Evolutionary conservation across 352 stramenopile species (phyloP).

Genomic region (Phytophthora constricta): DNA sequence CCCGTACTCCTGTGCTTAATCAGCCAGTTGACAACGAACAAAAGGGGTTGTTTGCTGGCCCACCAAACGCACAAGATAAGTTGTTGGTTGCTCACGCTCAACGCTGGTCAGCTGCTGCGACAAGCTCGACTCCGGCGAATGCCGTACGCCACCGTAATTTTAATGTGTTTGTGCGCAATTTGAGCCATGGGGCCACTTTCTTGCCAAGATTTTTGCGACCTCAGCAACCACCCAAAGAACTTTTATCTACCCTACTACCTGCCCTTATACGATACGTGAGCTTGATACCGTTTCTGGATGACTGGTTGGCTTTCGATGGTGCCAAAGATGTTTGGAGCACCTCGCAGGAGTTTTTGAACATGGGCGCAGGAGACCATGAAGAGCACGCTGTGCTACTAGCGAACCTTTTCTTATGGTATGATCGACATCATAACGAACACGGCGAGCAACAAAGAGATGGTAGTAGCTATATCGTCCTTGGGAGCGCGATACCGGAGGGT

Average conservation of each 20-base stretch:
- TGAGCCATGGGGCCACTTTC: slow-evolving; percentile 72
- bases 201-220: slow-evolving; percentile 74
- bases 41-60: slow-evolving; percentile 25
- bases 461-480: slow-evolving; percentile 89
- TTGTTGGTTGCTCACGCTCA: slow-evolving; percentile 30
- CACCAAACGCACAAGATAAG: slow-evolving; percentile 30
- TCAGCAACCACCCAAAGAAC: slow-evolving; percentile 67
- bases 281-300: slow-evolving; percentile 91
- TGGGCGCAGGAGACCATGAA: slow-evolving; percentile 88
- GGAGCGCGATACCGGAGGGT: slow-evolving; percentile 82
- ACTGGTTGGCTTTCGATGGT: slow-evolving; percentile 87
- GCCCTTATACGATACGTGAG: slow-evolving; percentile 89
- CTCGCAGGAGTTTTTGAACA: slow-evolving; percentile 90
- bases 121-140: slow-evolving; percentile 20
- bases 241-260: slow-evolving; percentile 35
- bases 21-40: slow-evolving; percentile 12
- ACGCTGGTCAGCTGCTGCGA: slow-evolving; percentile 28
- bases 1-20: slow-evolving; percentile 61
- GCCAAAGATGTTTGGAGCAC: slow-evolving; percentile 90
- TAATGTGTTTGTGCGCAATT: slow-evolving; percentile 79
- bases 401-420: slow-evolving; percentile 92
- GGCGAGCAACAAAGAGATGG: slow-evolving; percentile 12
- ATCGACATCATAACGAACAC: slow-evolving; percentile 44
- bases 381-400: slow-evolving; percentile 93
- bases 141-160: slow-evolving; percentile 48